Evolutionary conservation across 495 filamentous ascomycete genomes (phyloP).

Genomic region (Ascobolus immersus): DNA sequence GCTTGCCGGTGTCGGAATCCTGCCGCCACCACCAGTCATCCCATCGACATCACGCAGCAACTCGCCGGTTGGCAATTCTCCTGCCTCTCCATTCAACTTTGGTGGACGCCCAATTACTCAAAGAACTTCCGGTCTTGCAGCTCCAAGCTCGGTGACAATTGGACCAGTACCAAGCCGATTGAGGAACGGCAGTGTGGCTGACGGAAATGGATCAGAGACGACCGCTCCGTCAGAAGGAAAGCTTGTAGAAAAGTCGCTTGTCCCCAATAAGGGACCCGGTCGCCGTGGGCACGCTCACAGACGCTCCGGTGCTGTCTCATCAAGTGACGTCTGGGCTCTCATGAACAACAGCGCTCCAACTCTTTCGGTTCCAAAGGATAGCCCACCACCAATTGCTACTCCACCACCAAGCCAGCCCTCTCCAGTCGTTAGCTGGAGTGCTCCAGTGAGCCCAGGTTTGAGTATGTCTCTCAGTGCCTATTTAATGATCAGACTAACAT

Average conservation of each 20-base stretch:
- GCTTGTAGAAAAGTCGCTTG: too few relatives aligned
- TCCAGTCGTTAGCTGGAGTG: constrained; percentile 11
- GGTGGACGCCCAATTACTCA: too few relatives aligned
- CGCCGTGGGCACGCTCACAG: constrained; percentile 16
- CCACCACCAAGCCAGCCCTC: constrained; percentile 4
- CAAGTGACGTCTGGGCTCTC: constrained; percentile 15
- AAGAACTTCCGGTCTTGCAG: too few relatives aligned
- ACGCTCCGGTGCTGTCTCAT: constrained; percentile 16
- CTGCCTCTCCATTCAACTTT: too few relatives aligned
- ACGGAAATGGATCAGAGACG: too few relatives aligned
- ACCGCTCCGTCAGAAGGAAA: too few relatives aligned
- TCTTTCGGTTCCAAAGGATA: not conserved
- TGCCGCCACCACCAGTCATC: not conserved
- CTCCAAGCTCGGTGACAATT: too few relatives aligned
- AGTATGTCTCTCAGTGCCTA: not conserved
- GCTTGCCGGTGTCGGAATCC: not conserved
- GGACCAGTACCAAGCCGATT: too few relatives aligned
- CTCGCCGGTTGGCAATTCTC: too few relatives aligned
- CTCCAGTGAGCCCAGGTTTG: constrained; percentile 10
- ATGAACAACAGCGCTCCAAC: constrained; percentile 12
- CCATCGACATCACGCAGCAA: not conserved
- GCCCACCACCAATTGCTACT: not conserved
- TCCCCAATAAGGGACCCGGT: too few relatives aligned
- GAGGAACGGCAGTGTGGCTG: too few relatives aligned
- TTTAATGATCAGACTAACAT: constrained; percentile 7